Evolutionary conservation across 441 rosid species (phyloP).

Genomic region (Rhodomyrtus psidioides): DNA sequence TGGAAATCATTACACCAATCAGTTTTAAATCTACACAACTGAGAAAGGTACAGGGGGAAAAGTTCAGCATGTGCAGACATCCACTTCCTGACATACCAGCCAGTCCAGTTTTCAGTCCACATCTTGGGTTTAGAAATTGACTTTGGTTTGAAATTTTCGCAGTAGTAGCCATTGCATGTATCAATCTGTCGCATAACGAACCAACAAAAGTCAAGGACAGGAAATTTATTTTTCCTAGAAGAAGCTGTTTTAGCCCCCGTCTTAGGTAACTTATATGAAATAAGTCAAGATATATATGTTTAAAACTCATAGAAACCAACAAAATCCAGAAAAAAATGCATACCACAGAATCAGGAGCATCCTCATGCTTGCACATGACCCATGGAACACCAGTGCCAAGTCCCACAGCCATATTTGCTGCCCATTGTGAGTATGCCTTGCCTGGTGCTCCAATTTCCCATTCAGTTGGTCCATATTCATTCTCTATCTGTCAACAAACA

Average conservation of each 20-base stretch:
- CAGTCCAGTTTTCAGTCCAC: constrained; percentile 1
- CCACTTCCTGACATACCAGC: background rate
- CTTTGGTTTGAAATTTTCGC: background rate
- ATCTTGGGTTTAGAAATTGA: background rate
- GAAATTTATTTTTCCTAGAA: background rate
- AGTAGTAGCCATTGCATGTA: background rate
- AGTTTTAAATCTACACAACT: background rate
- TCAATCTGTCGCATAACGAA: background rate
- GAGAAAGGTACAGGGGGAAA: background rate
- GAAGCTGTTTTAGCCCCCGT: background rate
- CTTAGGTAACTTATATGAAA: background rate
- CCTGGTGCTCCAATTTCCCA: constrained; percentile 39
- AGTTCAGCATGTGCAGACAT: background rate
- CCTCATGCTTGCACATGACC: constrained; percentile 68
- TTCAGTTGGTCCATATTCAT: constrained; percentile 42
- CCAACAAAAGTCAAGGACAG: background rate
- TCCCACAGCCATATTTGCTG: constrained; percentile 48
- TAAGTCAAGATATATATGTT: no score
- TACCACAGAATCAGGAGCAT: constrained; percentile 56
- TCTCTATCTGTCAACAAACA: no score
- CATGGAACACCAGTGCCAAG: constrained; percentile 49
- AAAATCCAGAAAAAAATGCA: background rate
- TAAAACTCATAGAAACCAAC: no score
- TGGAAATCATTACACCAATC: background rate
- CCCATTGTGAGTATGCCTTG: constrained; percentile 40